Percentiles rank a stretch among this genome's conserved stretches.
Conservation (phyloP, 805 yeast genomes). For the Metschnikowia matae region DNA sequence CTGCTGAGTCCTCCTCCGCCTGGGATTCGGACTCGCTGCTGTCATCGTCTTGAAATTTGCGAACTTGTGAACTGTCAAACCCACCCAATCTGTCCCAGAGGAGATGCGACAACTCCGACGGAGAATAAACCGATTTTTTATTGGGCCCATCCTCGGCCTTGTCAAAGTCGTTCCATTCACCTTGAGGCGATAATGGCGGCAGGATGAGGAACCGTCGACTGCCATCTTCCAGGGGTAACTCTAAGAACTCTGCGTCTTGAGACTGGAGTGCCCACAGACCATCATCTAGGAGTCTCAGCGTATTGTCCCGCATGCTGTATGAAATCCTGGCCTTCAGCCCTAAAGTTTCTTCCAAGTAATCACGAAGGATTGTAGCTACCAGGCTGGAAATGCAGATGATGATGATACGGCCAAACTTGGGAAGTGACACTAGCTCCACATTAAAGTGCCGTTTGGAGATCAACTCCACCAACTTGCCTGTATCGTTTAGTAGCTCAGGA, state of each 20-base stretch:
- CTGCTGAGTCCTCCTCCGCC: slow-evolving; percentile 2
- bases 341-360: slow-evolving; percentile 13
- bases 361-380: slow-evolving; percentile 22
- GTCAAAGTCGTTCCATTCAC: slow-evolving; percentile 43
- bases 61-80: slow-evolving; percentile 31
- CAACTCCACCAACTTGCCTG: slow-evolving; percentile 23
- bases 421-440: slow-evolving; percentile 33
- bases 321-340: slow-evolving; percentile 19
- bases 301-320: slow-evolving; percentile 35
- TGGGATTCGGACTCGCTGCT: slow-evolving; percentile 8
- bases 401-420: slow-evolving; percentile 32
- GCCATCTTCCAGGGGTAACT: slow-evolving; percentile 38
- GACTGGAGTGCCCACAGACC: slow-evolving; percentile 14
- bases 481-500: slow-evolving; percentile 21
- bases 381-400: slow-evolving; percentile 27
- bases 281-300: slow-evolving; percentile 12
- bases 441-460: slow-evolving; percentile 21
- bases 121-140: slow-evolving; percentile 30
- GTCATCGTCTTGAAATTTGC: slow-evolving; percentile 22
- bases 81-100: slow-evolving; percentile 45
- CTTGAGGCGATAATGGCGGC: slow-evolving; percentile 43
- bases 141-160: slow-evolving; percentile 41
- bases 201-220: slow-evolving; percentile 39
- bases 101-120: slow-evolving; percentile 38
- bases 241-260: slow-evolving; percentile 28